phyloP scores from a whole-genome alignment of 2,329 filamentous ascomycete species.

The Chaetomium olivaceum region DNA sequence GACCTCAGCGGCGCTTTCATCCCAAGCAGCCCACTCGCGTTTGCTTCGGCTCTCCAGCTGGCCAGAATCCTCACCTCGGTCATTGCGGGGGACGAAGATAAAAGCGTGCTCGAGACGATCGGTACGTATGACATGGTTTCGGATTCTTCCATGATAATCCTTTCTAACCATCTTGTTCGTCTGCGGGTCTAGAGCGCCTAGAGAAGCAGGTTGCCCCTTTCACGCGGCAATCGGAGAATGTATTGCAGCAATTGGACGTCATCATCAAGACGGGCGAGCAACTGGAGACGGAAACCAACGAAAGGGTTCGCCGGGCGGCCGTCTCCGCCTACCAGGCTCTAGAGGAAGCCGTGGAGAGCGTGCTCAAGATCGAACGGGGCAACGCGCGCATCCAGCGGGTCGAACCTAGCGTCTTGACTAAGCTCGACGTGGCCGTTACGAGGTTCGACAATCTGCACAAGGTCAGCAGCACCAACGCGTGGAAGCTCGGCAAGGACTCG shows the following conservation, averaged over 20 bases:
- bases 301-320: neutral
- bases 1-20: conserved; percentile 10
- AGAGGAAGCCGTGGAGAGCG: neutral
- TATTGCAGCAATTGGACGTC: neutral
- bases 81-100: neutral
- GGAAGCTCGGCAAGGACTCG: conserved; percentile 5
- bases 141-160: neutral
- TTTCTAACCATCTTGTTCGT: neutral
- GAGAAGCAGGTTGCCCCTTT: conserved; percentile 7
- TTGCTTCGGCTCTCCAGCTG: conserved; percentile 1
- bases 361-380: neutral
- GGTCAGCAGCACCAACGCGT: conserved; percentile 8
- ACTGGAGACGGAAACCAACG: neutral
- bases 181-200: neutral
- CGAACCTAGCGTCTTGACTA: neutral
- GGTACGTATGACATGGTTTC: neutral
- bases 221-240: neutral
- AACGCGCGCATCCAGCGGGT: neutral
- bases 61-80: neutral
- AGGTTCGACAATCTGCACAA: neutral
- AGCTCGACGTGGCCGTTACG: neutral
- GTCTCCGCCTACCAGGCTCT: neutral
- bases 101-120: neutral
- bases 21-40: conserved; percentile 3
- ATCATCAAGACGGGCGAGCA: conserved; percentile 7